These are phyloP conservation scores for Fusarium algeriense DNA, from an alignment of 2,329 filamentous ascomycete genomes.

Conservation along the genomic window DNA sequence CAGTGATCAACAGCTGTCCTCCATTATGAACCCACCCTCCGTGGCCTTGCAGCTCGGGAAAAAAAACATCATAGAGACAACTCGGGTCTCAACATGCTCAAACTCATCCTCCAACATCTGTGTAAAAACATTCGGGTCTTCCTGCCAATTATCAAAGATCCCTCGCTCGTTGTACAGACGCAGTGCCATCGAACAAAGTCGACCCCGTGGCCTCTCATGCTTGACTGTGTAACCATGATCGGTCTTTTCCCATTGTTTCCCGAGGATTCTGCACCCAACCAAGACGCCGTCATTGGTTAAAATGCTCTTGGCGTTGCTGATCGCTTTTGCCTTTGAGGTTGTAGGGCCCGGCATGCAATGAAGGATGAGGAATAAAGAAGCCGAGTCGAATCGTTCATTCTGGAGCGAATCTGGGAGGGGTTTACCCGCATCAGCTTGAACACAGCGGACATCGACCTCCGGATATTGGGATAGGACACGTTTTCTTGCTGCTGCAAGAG, in stretches of 20 bases:
- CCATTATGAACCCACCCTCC: no score
- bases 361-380: slow-evolving; percentile 9
- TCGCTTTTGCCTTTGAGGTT: not conserved
- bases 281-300: slow-evolving; percentile 5
- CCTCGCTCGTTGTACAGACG: slow-evolving; percentile 21
- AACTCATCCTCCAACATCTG: slow-evolving; percentile 13
- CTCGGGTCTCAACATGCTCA: slow-evolving; percentile 13
- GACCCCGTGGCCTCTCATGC: not conserved
- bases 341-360: slow-evolving; percentile 21
- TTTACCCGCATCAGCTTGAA: slow-evolving; percentile 10
- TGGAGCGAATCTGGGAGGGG: slow-evolving; percentile 1
- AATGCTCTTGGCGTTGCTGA: slow-evolving; percentile 6
- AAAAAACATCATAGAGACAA: slow-evolving; percentile 20
- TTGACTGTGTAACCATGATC: slow-evolving; percentile 10
- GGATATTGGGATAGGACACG: slow-evolving; percentile 9
- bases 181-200: slow-evolving; percentile 3
- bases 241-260: slow-evolving; percentile 20
- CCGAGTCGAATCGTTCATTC: slow-evolving; percentile 13
- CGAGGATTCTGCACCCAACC: slow-evolving; percentile 9
- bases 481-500: slow-evolving; percentile 1
- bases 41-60: slow-evolving; percentile 10
- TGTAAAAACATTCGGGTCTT: slow-evolving; percentile 8
- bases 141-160: slow-evolving; percentile 15
- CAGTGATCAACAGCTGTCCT: no score
- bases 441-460: not conserved